Conservation (phyloP, 495 filamentous ascomycete genomes). For the Tetracladium marchalianum region DNA sequence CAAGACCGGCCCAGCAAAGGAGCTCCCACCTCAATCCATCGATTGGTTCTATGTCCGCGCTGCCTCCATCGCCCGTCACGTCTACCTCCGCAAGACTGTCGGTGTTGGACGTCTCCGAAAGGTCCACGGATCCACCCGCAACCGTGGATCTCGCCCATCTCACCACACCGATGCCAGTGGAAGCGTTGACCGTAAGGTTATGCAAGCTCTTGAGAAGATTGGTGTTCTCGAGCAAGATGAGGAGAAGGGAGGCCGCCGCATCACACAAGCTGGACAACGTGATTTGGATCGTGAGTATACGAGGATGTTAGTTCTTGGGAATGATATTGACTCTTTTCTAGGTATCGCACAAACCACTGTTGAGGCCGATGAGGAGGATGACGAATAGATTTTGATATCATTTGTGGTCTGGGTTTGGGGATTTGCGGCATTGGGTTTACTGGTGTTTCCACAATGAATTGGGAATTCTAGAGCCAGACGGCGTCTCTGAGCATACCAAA, state of each 20-base stretch:
- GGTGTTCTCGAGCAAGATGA: constrained; percentile 92
- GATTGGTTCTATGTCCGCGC: constrained; percentile 99
- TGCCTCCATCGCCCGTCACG: constrained; percentile 89
- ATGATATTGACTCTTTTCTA: constrained; percentile 9
- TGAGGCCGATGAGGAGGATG: constrained; percentile 58
- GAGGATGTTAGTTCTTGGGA: background rate
- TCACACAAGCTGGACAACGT: constrained; percentile 93
- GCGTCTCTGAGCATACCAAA: too few relatives aligned
- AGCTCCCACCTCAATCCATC: constrained; percentile 91
- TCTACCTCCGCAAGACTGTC: constrained; percentile 98
- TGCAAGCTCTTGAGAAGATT: constrained; percentile 98
- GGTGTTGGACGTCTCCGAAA: constrained; percentile 86
- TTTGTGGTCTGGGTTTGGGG: constrained; percentile 4
- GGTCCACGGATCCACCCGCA: constrained; percentile 92
- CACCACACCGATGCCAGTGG: constrained; percentile 95
- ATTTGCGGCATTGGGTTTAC: constrained; percentile 10
- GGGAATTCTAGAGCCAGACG: too few relatives aligned
- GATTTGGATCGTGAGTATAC: constrained; percentile 78
- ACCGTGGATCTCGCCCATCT: constrained; percentile 82
- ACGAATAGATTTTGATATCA: constrained; percentile 33
- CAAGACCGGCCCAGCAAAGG: constrained; percentile 92
- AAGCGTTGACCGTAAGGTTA: constrained; percentile 88
- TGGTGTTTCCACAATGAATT: constrained; percentile 11
- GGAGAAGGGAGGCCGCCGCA: constrained; percentile 93
- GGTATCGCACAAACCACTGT: constrained; percentile 65